A percentile compares a stretch with the other conserved stretches of the same genome.
These are phyloP conservation scores for Aspergillus nomiae DNA, from an alignment of 2,329 filamentous ascomycete species.

Conservation along the genomic window DNA sequence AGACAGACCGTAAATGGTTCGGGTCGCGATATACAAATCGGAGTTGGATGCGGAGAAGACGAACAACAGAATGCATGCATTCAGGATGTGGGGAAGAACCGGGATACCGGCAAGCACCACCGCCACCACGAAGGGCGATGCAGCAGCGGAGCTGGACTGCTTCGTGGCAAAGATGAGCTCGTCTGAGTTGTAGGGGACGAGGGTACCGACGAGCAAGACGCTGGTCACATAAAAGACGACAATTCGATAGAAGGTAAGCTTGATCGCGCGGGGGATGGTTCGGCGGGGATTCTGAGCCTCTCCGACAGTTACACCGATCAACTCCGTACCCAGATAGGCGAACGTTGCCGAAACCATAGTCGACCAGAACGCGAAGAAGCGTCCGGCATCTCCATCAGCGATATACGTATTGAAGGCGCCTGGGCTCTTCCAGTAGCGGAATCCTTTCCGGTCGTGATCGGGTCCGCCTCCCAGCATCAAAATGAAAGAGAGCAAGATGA, in stretches of 20 bases:
- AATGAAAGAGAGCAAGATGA: conserved; percentile 67
- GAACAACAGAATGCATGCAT: conserved; percentile 73
- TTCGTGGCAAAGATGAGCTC: conserved; percentile 56
- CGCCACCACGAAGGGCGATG: conserved; percentile 75
- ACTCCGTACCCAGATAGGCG: conserved; percentile 74
- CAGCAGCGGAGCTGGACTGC: conserved; percentile 56
- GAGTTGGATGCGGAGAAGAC: conserved; percentile 78
- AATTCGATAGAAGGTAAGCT: conserved; percentile 79
- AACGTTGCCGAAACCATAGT: conserved; percentile 76
- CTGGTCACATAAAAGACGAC: conserved; percentile 76
- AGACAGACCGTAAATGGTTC: conserved; percentile 72
- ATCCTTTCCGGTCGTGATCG: conserved; percentile 63
- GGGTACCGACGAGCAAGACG: conserved; percentile 74
- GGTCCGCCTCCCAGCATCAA: conserved; percentile 68
- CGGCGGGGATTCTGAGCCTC: conserved; percentile 78
- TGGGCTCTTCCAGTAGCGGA: conserved; percentile 67
- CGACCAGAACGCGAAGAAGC: conserved; percentile 67
- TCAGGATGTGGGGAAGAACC: conserved; percentile 67
- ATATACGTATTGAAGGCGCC: conserved; percentile 59
- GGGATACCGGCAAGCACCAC: conserved; percentile 66
- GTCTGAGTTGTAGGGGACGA: conserved; percentile 69
- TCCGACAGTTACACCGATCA: conserved; percentile 76
- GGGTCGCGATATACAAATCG: conserved; percentile 74
- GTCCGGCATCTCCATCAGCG: conserved; percentile 48
- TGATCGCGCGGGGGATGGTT: conserved; percentile 76